phyloP scores from a whole-genome alignment of 2,329 filamentous ascomycete species.

The Fusarium sp. region DNA sequence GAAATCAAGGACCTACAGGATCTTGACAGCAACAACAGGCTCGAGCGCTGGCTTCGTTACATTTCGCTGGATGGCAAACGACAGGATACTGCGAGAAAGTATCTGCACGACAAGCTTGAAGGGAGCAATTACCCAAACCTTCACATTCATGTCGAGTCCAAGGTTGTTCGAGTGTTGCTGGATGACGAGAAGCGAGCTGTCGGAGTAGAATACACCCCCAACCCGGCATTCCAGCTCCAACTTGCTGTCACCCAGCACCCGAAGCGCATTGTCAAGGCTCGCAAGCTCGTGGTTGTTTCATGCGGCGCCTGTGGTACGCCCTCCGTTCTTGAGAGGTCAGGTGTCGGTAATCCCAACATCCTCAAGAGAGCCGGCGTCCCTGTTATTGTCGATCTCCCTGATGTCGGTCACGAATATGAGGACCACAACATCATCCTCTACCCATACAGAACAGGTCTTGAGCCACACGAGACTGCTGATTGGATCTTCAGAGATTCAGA shows the following conservation, averaged over 20 bases:
- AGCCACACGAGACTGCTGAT: constrained; percentile 58
- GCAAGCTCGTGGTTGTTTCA: constrained; percentile 48
- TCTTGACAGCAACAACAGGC: constrained; percentile 54
- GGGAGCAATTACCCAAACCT: constrained; percentile 64
- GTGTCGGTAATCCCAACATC: constrained; percentile 65
- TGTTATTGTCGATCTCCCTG: constrained; percentile 59
- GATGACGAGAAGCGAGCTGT: constrained; percentile 62
- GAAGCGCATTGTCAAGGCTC: constrained; percentile 40
- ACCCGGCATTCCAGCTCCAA: constrained; percentile 39
- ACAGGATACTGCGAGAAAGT: constrained; percentile 69
- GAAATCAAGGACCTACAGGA: constrained; percentile 67
- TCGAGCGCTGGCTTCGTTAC: constrained; percentile 53
- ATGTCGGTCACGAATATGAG: constrained; percentile 66
- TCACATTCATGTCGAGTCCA: constrained; percentile 68
- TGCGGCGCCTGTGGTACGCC: constrained; percentile 66
- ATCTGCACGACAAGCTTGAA: constrained; percentile 51
- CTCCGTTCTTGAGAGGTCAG: constrained; percentile 70
- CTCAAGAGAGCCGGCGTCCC: constrained; percentile 61
- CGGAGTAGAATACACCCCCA: constrained; percentile 70
- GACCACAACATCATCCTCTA: constrained; percentile 68
- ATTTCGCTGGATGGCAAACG: constrained; percentile 62
- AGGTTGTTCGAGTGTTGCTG: constrained; percentile 67
- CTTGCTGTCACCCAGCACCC: constrained; percentile 16
- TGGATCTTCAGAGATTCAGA: constrained; percentile 61
- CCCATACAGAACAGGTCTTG: constrained; percentile 56